phyloP scores from a whole-genome alignment of 202 grass and related monocot genomes.

The Bolboschoenoplectus hybrid region DNA sequence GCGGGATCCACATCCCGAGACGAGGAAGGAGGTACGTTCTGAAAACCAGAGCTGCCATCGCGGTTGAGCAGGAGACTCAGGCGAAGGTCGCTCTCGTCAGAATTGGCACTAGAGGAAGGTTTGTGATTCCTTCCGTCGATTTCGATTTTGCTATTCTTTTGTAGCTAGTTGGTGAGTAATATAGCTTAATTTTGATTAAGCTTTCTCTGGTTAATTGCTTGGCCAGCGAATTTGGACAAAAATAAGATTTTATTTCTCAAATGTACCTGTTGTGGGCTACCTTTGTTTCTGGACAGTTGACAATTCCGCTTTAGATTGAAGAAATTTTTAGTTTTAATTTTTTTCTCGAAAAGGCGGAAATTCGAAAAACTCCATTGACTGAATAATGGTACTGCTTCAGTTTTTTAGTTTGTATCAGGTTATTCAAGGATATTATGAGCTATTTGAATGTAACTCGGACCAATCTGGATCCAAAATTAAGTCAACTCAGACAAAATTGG shows the following conservation, averaged over 20 bases:
- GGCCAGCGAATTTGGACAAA: background rate
- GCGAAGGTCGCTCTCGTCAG: conserved; percentile 81
- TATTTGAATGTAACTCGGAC: background rate
- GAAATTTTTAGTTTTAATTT: background rate
- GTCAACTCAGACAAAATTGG: background rate
- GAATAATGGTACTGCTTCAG: background rate
- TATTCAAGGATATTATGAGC: background rate
- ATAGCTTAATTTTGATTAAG: background rate
- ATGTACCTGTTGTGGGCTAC: background rate
- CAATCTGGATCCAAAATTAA: conserved; percentile 15
- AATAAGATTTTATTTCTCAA: background rate
- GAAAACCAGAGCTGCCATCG: conserved; percentile 60
- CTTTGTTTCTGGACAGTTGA: background rate
- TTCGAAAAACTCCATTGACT: background rate
- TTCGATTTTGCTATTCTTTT: conserved; percentile 27
- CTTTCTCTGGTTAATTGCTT: background rate
- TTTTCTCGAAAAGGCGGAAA: background rate
- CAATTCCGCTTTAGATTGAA: background rate
- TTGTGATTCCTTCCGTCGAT: conserved; percentile 18
- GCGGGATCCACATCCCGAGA: conserved; percentile 47
- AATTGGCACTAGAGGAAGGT: conserved; percentile 98
- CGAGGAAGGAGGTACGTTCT: conserved; percentile 40
- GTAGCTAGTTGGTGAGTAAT: background rate
- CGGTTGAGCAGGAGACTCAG: conserved; percentile 70
- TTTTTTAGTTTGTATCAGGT: background rate